Evolutionary conservation across 768 basidiomycete species (phyloP), one percentile per base, ranked within the genome.

Genomic region (Tylopilus rubrobrunneus): DNA sequence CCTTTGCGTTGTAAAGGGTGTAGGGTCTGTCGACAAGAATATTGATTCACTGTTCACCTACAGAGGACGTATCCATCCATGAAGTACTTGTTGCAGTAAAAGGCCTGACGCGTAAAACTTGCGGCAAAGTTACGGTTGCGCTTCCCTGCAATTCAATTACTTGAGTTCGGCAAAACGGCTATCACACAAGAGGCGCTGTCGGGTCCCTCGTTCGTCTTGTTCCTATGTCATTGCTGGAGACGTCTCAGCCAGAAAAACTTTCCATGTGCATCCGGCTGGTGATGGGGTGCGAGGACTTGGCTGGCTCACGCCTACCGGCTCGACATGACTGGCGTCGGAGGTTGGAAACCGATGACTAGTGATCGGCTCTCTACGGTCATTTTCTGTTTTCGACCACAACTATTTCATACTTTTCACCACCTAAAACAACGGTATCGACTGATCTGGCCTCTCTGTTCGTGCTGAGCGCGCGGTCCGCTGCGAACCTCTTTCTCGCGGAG

Each of bases 131-230:
- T 31, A 2, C 2, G 5, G 53, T 57, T 49, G 57, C 40, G 63
- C 46, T 54, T 60, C 63, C 49, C 48, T 46, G 46, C 45, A 37
- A 39, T 55, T 56, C 62, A 52, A 53, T 67, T 57, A 56, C 39
- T 52, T 55, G 50, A 67, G 29, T 31, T 65, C 57, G 60, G 66
- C 50, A 62, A 57, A 44, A 51, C 45, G 31, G 53, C 29, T 51
- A 37, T 55, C 51, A 51, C 59, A 48, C 54, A 52, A 49, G 49
- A 45, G 23, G 19, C 40, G 21, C 21, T 41, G 40, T 49, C 45
- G 36, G 23, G 36, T 49, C 51, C 36, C 31, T 51, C 41, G 45
- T 43, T 33, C 36, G 25, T 29, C 51, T 59, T 56, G 43, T 41
- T 49, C 56, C 45, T 49, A 45, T 48, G 39, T 25, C 29, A 12